Evolutionary conservation across 495 filamentous ascomycete species (phyloP).

Genomic region (Aspergillus leporis): DNA sequence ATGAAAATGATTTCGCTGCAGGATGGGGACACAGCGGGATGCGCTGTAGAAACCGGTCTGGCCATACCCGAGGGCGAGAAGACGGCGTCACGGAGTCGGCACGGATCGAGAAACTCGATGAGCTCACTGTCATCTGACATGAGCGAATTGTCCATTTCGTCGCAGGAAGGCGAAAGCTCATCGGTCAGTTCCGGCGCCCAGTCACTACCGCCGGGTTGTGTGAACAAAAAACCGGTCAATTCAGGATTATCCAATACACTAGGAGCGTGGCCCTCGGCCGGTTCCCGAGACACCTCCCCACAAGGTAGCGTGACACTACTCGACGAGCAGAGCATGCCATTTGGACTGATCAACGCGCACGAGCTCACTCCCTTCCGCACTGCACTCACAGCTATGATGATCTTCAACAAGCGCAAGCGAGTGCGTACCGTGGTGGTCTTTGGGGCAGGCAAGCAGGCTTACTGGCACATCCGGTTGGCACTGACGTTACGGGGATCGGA

Average conservation of each 20-base stretch:
- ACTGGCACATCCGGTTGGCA: slow-evolving; percentile 87
- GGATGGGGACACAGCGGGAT: slow-evolving; percentile 36
- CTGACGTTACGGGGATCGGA: slow-evolving; percentile 70
- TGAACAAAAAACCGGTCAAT: slow-evolving; percentile 36
- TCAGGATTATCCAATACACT: slow-evolving; percentile 32
- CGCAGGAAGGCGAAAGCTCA: slow-evolving; percentile 29
- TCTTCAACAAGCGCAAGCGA: slow-evolving; percentile 67
- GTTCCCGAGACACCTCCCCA: slow-evolving; percentile 60
- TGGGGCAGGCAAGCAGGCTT: slow-evolving; percentile 87
- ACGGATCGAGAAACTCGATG: slow-evolving; percentile 30
- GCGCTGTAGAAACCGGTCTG: slow-evolving; percentile 29
- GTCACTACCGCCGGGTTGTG: slow-evolving; percentile 33
- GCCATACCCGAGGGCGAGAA: slow-evolving; percentile 23
- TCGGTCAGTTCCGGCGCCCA: slow-evolving; percentile 24
- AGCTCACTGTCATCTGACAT: slow-evolving; percentile 41
- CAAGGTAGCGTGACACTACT: slow-evolving; percentile 79
- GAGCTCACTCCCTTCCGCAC: slow-evolving; percentile 93
- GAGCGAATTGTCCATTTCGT: slow-evolving; percentile 43
- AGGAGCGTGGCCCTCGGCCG: slow-evolving; percentile 42
- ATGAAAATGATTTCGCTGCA: slow-evolving; percentile 63
- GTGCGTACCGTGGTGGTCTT: slow-evolving; percentile 80
- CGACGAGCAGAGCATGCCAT: slow-evolving; percentile 62
- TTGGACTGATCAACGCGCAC: slow-evolving; percentile 80
- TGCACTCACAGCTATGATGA: slow-evolving; percentile 73
- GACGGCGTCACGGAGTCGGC: slow-evolving; percentile 14